These are phyloP conservation scores for Beauveria caledonica DNA, from an alignment of 2,329 filamentous ascomycete species.

Conservation along the genomic window DNA sequence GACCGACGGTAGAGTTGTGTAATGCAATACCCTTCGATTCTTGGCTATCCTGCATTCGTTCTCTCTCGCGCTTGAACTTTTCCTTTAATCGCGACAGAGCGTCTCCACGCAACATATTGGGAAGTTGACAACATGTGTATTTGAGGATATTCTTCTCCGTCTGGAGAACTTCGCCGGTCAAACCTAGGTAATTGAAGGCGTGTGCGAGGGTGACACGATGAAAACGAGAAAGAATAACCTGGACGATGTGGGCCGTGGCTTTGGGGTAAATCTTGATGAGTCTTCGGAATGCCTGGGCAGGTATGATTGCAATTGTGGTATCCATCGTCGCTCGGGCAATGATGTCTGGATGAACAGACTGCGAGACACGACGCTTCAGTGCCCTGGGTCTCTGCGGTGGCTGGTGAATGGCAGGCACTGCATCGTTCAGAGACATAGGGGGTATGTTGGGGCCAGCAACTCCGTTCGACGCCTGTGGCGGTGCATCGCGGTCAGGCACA, in stretches of 20 bases:
- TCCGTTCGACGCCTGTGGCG: background rate
- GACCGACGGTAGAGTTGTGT: constrained; percentile 65
- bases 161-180: constrained; percentile 84
- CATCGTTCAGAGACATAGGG: constrained; percentile 61
- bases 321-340: constrained; percentile 93
- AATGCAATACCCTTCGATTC: constrained; percentile 83
- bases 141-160: constrained; percentile 92
- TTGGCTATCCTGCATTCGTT: constrained; percentile 73
- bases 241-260: constrained; percentile 93
- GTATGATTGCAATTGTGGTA: constrained; percentile 96
- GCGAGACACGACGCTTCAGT: constrained; percentile 42
- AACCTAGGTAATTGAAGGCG: constrained; percentile 85
- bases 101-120: constrained; percentile 79
- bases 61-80: constrained; percentile 80
- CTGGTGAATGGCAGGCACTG: constrained; percentile 18
- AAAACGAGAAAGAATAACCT: constrained; percentile 90
- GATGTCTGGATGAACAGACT: constrained; percentile 91
- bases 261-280: constrained; percentile 92
- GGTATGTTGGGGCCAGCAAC: constrained; percentile 50
- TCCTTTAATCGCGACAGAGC: constrained; percentile 81
- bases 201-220: constrained; percentile 92
- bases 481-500: background rate
- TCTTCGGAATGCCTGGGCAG: constrained; percentile 87
- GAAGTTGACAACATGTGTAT: constrained; percentile 84
- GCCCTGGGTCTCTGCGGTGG: constrained; percentile 28